Conservation (phyloP, 2,329 filamentous ascomycete species). For the Juglanconis oblonga region DNA sequence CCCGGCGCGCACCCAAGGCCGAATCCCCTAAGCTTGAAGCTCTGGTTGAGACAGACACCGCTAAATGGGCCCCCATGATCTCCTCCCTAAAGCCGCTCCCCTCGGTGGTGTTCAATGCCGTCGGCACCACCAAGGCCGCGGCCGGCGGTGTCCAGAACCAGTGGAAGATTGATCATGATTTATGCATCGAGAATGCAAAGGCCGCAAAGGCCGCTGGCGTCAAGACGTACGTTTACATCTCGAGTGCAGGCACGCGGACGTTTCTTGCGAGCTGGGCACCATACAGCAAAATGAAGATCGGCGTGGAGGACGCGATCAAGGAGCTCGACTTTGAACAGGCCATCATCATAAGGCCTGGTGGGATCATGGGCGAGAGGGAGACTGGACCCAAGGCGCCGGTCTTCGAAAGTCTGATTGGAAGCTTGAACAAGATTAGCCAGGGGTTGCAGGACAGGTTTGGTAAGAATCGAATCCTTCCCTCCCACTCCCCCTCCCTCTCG, state of each 20-base stretch:
- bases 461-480: background rate
- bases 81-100: constrained; percentile 53
- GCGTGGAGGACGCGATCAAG: constrained; percentile 76
- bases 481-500: background rate
- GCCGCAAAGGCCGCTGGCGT: constrained; percentile 71
- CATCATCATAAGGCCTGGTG: constrained; percentile 70
- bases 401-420: constrained; percentile 52
- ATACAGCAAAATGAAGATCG: constrained; percentile 73
- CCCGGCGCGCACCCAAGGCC: constrained; percentile 60
- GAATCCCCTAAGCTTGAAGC: constrained; percentile 60
- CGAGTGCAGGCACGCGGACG: constrained; percentile 48
- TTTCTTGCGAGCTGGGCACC: constrained; percentile 41
- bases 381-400: constrained; percentile 50
- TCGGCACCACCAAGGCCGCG: constrained; percentile 74
- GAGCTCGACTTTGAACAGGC: constrained; percentile 72
- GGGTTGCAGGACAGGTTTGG: constrained; percentile 59
- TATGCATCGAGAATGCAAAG: constrained; percentile 76
- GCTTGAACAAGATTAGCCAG: constrained; percentile 51
- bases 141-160: constrained; percentile 78
- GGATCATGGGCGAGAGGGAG: constrained; percentile 71
- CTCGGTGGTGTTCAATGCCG: constrained; percentile 67
- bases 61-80: constrained; percentile 65
- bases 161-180: constrained; percentile 82
- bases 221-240: constrained; percentile 75
- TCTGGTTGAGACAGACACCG: constrained; percentile 64